A percentile compares a stretch with the other conserved stretches of the same genome.
These are phyloP conservation scores for Yarrowia bubula DNA, from an alignment of 805 yeast species.

Conservation along the genomic window DNA sequence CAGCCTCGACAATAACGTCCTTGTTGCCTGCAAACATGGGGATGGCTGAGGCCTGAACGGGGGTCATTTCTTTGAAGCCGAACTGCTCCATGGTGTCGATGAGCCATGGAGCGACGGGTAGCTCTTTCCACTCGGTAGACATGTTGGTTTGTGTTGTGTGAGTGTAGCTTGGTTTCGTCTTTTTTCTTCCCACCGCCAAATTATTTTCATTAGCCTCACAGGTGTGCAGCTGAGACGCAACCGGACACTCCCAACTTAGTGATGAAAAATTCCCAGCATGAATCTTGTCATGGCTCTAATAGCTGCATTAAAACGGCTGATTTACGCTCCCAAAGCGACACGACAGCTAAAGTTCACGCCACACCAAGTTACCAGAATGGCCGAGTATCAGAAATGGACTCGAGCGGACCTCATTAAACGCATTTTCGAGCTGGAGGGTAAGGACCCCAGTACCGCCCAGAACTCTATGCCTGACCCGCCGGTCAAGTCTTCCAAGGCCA, in stretches of 20 bases:
- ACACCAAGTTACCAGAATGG: slow-evolving; percentile 19
- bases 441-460: not conserved
- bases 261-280: slow-evolving; percentile 5
- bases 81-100: slow-evolving; percentile 64
- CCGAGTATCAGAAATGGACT: slow-evolving; percentile 59
- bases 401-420: slow-evolving; percentile 60
- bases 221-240: not conserved
- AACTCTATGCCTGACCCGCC: not conserved
- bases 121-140: slow-evolving; percentile 15
- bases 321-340: slow-evolving; percentile 11
- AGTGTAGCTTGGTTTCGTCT: not conserved
- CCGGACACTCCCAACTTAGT: slow-evolving; percentile 2
- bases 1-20: slow-evolving; percentile 96
- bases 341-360: slow-evolving; percentile 21
- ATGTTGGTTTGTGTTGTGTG: not conserved
- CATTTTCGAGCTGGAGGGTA: slow-evolving; percentile 55
- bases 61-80: slow-evolving; percentile 84
- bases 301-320: slow-evolving; percentile 26
- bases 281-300: slow-evolving; percentile 19
- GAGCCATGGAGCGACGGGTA: slow-evolving; percentile 19
- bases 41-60: slow-evolving; percentile 93
- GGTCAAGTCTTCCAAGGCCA: slow-evolving; percentile 31
- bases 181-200: not conserved
- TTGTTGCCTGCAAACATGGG: slow-evolving; percentile 81
- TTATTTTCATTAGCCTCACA: not conserved